Evolutionary conservation across 306 rosid genomes (phyloP).

Genomic region (Spatholobus suberectus): DNA sequence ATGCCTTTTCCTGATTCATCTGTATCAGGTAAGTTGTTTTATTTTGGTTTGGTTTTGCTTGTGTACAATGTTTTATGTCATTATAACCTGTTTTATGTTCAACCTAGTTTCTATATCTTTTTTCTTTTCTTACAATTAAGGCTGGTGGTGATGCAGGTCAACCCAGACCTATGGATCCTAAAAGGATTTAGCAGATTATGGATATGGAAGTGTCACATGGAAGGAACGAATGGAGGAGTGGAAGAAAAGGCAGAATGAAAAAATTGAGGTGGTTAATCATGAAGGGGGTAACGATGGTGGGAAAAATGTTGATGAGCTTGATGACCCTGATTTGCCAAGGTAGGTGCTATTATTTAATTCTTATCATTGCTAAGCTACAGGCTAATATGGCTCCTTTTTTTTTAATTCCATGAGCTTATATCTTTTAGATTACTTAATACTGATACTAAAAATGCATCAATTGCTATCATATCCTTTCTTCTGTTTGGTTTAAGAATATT

Average conservation of each 20-base stretch:
- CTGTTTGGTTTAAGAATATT: neutral
- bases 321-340: constrained; percentile 86
- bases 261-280: constrained; percentile 73
- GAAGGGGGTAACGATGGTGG: constrained; percentile 58
- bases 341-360: constrained; percentile 43
- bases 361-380: neutral
- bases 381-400: neutral
- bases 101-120: constrained; percentile 2
- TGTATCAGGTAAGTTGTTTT: constrained; percentile 53
- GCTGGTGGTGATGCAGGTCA: constrained; percentile 59
- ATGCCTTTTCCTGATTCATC: constrained; percentile 65
- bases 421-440: neutral
- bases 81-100: constrained; percentile 14
- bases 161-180: constrained; percentile 92
- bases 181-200: constrained; percentile 83
- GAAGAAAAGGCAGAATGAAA: constrained; percentile 83
- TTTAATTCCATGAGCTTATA: neutral
- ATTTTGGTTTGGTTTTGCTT: constrained; percentile 7
- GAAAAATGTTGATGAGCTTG: constrained; percentile 48
- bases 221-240: constrained; percentile 93
- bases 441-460: neutral
- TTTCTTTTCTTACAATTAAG: constrained; percentile 25
- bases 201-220: constrained; percentile 95
- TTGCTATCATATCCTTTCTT: neutral
- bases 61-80: neutral